A percentile compares a stretch with the other conserved stretches of the same genome.
These are phyloP conservation scores for Phialemonium atrogriseum DNA, from an alignment of 2,329 filamentous ascomycete genomes.

Conservation along the genomic window DNA sequence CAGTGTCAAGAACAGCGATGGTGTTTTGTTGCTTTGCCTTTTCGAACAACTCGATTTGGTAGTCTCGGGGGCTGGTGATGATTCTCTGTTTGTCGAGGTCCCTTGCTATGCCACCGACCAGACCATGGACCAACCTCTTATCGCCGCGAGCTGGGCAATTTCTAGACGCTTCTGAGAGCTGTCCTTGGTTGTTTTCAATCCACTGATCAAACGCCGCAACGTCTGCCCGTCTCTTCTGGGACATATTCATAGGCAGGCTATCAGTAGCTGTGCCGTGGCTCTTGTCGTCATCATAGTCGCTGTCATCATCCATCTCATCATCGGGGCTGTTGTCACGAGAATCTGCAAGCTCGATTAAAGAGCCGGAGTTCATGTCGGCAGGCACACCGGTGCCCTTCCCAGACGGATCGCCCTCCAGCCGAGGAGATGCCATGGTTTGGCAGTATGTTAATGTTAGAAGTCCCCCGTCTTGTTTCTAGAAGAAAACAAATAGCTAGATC, in stretches of 20 bases:
- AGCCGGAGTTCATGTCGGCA: no score
- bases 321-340: slow-evolving; percentile 1
- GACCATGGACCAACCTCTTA: slow-evolving; percentile 21
- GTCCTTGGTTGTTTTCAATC: slow-evolving; percentile 25
- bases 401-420: no score
- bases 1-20: slow-evolving; percentile 92
- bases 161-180: slow-evolving; percentile 29
- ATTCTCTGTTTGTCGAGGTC: slow-evolving; percentile 40
- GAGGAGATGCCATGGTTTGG: no score
- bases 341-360: no score
- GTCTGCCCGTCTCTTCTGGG: slow-evolving; percentile 40
- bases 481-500: no score
- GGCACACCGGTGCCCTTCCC: not conserved
- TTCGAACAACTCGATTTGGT: slow-evolving; percentile 88
- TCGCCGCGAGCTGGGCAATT: no score
- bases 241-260: slow-evolving; percentile 26
- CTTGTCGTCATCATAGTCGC: slow-evolving; percentile 19
- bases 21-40: slow-evolving; percentile 76
- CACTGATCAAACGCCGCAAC: slow-evolving; percentile 40
- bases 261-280: slow-evolving; percentile 16
- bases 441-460: no score
- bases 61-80: slow-evolving; percentile 75
- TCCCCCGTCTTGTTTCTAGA: no score
- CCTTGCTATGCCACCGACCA: slow-evolving; percentile 24
- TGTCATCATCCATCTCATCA: slow-evolving; percentile 6